Evolutionary conservation across 1,284 basidiomycete genomes (phyloP).

Genomic region (Malassezia pachydermatis): DNA sequence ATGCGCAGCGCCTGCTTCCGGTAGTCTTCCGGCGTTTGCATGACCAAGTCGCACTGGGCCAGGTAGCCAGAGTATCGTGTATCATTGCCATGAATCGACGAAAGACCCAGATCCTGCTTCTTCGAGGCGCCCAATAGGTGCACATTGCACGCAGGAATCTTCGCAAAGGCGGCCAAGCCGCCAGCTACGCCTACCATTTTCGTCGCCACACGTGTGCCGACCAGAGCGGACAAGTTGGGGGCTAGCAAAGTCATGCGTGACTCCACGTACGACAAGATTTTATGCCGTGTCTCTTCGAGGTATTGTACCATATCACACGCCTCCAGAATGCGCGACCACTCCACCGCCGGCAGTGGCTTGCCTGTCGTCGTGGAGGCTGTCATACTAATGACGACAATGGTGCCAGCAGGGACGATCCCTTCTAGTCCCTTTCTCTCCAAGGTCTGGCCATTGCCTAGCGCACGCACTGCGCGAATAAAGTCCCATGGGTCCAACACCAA

Average conservation of each 20-base stretch:
- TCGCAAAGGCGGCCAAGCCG: slow-evolving; percentile 75
- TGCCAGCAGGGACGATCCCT: slow-evolving; percentile 73
- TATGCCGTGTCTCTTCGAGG: slow-evolving; percentile 72
- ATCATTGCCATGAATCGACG: slow-evolving; percentile 53
- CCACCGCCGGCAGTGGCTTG: slow-evolving; percentile 58
- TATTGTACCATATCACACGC: slow-evolving; percentile 80
- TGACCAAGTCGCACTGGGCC: slow-evolving; percentile 79
- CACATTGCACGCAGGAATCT: slow-evolving; percentile 91
- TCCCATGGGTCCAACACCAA: slow-evolving; percentile 81
- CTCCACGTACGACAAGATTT: slow-evolving; percentile 94
- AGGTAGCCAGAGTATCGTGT: slow-evolving; percentile 87
- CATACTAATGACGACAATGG: slow-evolving; percentile 90
- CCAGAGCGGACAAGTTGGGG: slow-evolving; percentile 92
- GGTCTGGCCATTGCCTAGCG: slow-evolving; percentile 66
- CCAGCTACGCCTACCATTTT: slow-evolving; percentile 95
- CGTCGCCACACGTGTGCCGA: slow-evolving; percentile 93
- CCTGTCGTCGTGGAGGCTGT: slow-evolving; percentile 78
- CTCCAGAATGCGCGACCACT: slow-evolving; percentile 70
- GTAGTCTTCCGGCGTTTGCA: slow-evolving; percentile 78
- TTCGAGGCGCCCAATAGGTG: slow-evolving; percentile 85
- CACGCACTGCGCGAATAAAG: slow-evolving; percentile 82
- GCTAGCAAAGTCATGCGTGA: slow-evolving; percentile 95
- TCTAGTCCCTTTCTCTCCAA: slow-evolving; percentile 70
- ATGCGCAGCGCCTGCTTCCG: slow-evolving; percentile 83
- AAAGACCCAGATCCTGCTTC: slow-evolving; percentile 77